These are phyloP conservation scores for Purshia tridentata DNA, from an alignment of 306 rosid species.

Conservation along the genomic window DNA sequence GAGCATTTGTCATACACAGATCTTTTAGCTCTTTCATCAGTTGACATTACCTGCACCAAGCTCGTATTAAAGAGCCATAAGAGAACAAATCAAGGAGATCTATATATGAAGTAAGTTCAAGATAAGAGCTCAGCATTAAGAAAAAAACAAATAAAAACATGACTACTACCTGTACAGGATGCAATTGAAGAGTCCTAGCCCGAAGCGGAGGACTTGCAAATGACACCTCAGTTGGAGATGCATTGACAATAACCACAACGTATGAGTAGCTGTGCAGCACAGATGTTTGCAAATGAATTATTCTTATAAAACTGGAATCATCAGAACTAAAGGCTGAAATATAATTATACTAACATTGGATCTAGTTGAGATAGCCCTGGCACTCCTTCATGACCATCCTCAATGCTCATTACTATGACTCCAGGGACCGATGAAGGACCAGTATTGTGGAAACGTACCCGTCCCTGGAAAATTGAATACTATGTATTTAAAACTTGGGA, in stretches of 20 bases:
- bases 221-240: constrained; percentile 68
- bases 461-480: constrained; percentile 41
- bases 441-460: constrained; percentile 73
- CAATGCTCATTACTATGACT: constrained; percentile 85
- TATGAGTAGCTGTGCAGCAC: constrained; percentile 59
- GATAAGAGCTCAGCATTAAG: not conserved
- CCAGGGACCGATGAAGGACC: constrained; percentile 66
- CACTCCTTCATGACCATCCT: constrained; percentile 73
- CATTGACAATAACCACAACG: constrained; percentile 71
- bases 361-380: constrained; percentile 85
- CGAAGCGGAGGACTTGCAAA: constrained; percentile 49
- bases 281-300: constrained; percentile 24
- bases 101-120: not conserved
- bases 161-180: constrained; percentile 71
- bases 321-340: constrained; percentile 12
- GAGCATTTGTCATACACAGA: constrained; percentile 61
- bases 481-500: constrained; percentile 16
- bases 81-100: not conserved
- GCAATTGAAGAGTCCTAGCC: constrained; percentile 64
- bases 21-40: constrained; percentile 59
- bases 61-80: constrained; percentile 4
- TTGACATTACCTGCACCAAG: constrained; percentile 50
- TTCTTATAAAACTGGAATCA: constrained; percentile 12
- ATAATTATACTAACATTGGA: constrained; percentile 61
- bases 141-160: not conserved